phyloP scores from a whole-genome alignment of 1,139 yeast species.

The Sugiyamaella xylanicola region DNA sequence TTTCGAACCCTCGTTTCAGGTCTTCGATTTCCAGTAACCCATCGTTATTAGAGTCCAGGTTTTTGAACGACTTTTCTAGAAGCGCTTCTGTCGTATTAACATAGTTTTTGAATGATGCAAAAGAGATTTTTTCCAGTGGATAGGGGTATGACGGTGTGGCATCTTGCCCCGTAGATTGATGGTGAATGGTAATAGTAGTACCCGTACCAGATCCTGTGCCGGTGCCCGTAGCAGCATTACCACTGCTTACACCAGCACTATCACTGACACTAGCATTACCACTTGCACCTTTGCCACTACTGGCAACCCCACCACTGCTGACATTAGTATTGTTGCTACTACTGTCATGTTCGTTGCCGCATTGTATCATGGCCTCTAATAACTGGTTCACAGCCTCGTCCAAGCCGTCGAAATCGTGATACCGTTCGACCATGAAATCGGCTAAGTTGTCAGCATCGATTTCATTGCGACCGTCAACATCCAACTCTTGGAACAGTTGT shows the following conservation, averaged over 20 bases:
- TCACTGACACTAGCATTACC: not conserved
- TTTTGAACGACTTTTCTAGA: constrained; percentile 66
- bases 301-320: not conserved
- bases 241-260: not conserved
- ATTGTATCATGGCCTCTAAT: constrained; percentile 59
- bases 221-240: not conserved
- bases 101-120: constrained; percentile 62
- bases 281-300: not conserved
- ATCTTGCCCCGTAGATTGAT: not conserved
- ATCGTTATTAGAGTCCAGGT: constrained; percentile 73
- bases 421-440: constrained; percentile 28
- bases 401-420: constrained; percentile 58
- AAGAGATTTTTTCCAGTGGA: constrained; percentile 49
- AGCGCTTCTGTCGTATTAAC: constrained; percentile 66
- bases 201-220: too few species aligned
- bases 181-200: not conserved
- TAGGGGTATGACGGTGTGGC: not conserved
- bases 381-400: constrained; percentile 60
- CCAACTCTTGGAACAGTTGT: constrained; percentile 28
- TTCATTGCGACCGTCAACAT: constrained; percentile 22
- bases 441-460: constrained; percentile 26
- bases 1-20: constrained; percentile 60
- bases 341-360: not conserved
- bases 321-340: not conserved
- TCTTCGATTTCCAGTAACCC: constrained; percentile 71